Conservation (phyloP, 306 rosid genomes). For the Dalbergia cultrata region DNA sequence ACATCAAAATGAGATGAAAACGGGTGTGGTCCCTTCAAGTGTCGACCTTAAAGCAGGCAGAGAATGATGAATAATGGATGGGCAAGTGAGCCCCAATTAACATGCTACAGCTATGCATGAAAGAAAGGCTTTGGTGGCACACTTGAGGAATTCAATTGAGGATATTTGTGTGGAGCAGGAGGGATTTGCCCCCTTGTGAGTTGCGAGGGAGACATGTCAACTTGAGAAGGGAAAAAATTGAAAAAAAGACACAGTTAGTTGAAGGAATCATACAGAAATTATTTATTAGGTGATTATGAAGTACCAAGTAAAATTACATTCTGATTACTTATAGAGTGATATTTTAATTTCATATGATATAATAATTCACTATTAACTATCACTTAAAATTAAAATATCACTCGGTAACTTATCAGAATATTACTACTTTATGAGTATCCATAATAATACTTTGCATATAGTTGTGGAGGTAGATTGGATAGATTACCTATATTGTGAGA, state of each 20-base stretch:
- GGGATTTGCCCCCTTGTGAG: slow-evolving; percentile 45
- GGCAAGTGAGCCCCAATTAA: slow-evolving; percentile 51
- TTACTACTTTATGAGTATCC: no score
- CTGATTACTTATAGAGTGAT: no score
- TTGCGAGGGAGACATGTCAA: slow-evolving; percentile 51
- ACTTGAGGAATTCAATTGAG: slow-evolving; percentile 3
- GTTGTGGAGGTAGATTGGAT: no score
- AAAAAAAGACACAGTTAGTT: slow-evolving; percentile 1
- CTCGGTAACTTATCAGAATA: no score
- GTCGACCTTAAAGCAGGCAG: slow-evolving; percentile 36
- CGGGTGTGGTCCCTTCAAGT: not conserved
- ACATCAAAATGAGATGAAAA: not conserved
- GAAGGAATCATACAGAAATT: slow-evolving; percentile 40
- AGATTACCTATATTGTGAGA: not conserved
- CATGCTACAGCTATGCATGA: not conserved
- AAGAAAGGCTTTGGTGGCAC: slow-evolving; percentile 30
- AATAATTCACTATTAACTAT: no score
- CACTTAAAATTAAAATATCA: no score
- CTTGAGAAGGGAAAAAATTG: slow-evolving; percentile 26
- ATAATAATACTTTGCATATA: no score
- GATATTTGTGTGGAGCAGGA: slow-evolving; percentile 47
- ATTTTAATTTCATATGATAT: no score
- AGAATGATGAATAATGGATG: slow-evolving; percentile 65
- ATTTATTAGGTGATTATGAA: not conserved
- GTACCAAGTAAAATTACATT: no score